A percentile compares a stretch with the other conserved stretches of the same genome.
Evolutionary conservation across 192 early-diverging fungal species (phyloP).

Genomic region (Coemansia sp.): DNA sequence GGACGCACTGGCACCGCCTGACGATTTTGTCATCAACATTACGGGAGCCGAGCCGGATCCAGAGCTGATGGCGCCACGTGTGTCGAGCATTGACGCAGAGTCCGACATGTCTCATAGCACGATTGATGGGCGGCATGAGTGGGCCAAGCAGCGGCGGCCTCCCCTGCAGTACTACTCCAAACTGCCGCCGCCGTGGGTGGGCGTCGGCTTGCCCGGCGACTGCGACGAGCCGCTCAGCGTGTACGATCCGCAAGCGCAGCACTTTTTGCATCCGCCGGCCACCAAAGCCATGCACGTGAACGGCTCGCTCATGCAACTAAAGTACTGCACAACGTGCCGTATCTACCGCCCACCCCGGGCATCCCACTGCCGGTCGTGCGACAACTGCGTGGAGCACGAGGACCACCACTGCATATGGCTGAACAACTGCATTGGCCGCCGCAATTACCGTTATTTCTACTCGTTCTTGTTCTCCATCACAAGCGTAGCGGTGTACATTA

Average conservation of each 20-base stretch:
- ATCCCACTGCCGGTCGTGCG: conserved; percentile 84
- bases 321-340: conserved; percentile 88
- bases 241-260: conserved; percentile 40
- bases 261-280: conserved; percentile 41
- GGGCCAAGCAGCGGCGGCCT: conserved; percentile 7
- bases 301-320: conserved; percentile 63
- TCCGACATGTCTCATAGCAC: background rate
- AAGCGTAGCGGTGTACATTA: conserved; percentile 62
- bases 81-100: background rate
- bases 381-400: conserved; percentile 87
- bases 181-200: conserved; percentile 51
- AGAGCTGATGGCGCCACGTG: background rate
- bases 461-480: conserved; percentile 67
- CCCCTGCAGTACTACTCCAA: conserved; percentile 58
- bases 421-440: conserved; percentile 85
- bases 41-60: background rate
- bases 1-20: conserved; percentile 55
- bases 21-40: conserved; percentile 35
- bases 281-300: conserved; percentile 64
- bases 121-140: background rate
- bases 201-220: conserved; percentile 31
- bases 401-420: conserved; percentile 96
- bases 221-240: conserved; percentile 32
- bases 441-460: conserved; percentile 83
- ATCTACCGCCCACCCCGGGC: conserved; percentile 87